phyloP scores from a whole-genome alignment of 179 eudicot species.

The Sideroxylon spinosum region DNA sequence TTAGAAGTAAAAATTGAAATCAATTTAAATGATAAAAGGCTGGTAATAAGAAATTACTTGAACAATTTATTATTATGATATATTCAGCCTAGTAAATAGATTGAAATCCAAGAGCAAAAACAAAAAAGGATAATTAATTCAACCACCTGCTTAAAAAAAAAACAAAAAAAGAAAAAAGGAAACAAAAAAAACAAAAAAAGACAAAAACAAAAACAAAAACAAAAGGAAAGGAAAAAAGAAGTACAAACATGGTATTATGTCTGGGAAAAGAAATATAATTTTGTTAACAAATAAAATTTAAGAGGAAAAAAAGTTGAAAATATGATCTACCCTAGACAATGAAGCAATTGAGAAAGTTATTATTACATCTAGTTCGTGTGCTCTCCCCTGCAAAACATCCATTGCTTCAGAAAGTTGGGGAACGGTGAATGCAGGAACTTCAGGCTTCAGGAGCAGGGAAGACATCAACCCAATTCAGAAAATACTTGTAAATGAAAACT shows the following conservation, averaged over 20 bases:
- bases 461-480: constrained; percentile 49
- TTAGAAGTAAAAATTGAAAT: neutral
- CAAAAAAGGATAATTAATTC: neutral
- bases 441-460: constrained; percentile 65
- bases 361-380: constrained; percentile 46
- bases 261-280: neutral
- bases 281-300: neutral
- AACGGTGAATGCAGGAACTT: constrained; percentile 69
- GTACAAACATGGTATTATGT: neutral
- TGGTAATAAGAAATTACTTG: no score
- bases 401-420: constrained; percentile 76
- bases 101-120: neutral
- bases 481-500: constrained; percentile 34
- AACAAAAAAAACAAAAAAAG: no score
- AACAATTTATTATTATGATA: no score
- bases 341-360: constrained; percentile 1
- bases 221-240: no score
- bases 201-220: no score
- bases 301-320: neutral
- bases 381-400: constrained; percentile 58
- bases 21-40: neutral
- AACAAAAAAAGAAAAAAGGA: no score
- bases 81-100: neutral
- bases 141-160: no score
- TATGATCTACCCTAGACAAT: neutral